Base-by-base conservation (phyloP, 1,284 basidiomycete genomes). In the Tylopilus orsonianus region DNA sequence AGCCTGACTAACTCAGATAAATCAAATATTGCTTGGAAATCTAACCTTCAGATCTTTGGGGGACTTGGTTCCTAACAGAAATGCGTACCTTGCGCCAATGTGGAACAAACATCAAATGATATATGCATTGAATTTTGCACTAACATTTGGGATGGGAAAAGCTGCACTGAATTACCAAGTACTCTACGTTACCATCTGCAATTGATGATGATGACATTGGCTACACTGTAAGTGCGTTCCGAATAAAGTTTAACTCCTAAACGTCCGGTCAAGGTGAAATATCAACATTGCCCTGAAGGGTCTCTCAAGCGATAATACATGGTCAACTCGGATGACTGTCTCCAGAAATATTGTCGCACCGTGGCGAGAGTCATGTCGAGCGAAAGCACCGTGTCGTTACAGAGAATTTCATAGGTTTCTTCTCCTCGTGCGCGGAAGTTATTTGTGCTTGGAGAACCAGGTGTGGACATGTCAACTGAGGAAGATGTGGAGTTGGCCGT, bases 341-440 rank as follows among this genome's bases (percentile, higher is more conserved):
- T 79, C 92, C 93, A 92, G 49, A 93, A 78, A 61, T 85, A 96
- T 67, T 93, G 90, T 54, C 90, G 81, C 46, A 94, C 86, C 24
- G 87, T 87, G 4, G 89, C 94, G 27, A 98, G 77, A 12, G 91
- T 96, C 82, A 95, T 91, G 50, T 87, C 81, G 23, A 88, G 72
- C 22, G 92, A 87, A 24, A 98, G 74, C 10, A 90, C 72, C 26
- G 79, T 72, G 55, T 91, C 87, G 59, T 90, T 92, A 68, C 93
- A 97, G 30, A 96, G 66, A 36, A 98, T 83, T 71, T 98, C 93
- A 63, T 94, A 87, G 34, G 78, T 60, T 37, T 94, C 87, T 58
- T 95, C 91, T 2, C 88, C 80, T 16, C 66, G 67, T 3, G 58
- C 51, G 22, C 66, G 67, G 35, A 56, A 52, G 36, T 40, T 43